A percentile compares a stretch with the other conserved stretches of the same genome.
Evolutionary conservation across 2,329 filamentous ascomycete species (phyloP).

Genomic region (Penicillium hordei): DNA sequence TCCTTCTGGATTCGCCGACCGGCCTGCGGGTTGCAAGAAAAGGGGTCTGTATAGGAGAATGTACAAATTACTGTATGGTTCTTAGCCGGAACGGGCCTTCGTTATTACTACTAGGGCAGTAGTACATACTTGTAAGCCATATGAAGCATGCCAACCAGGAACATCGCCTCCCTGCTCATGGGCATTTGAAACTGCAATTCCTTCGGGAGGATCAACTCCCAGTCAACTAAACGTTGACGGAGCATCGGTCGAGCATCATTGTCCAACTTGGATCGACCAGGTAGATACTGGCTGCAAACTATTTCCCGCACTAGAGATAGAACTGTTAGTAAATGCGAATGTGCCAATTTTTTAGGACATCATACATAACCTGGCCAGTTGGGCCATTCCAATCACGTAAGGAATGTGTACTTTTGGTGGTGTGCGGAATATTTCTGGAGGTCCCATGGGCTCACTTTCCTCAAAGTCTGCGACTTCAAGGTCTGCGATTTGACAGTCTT

Average conservation of each 20-base stretch:
- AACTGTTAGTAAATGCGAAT: background rate
- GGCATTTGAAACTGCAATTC: slow-evolving; percentile 36
- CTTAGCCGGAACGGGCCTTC: too few relatives aligned
- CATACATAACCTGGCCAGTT: slow-evolving; percentile 40
- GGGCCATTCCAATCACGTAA: slow-evolving; percentile 42
- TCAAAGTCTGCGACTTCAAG: slow-evolving; percentile 41
- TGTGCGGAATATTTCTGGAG: slow-evolving; percentile 30
- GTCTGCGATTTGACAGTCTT: slow-evolving; percentile 50
- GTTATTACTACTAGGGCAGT: too few relatives aligned
- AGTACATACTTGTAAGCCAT: slow-evolving; percentile 45
- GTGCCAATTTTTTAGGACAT: background rate
- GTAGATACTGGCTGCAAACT: slow-evolving; percentile 40
- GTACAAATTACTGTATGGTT: too few relatives aligned
- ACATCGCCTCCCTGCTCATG: slow-evolving; percentile 33
- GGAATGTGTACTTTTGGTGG: slow-evolving; percentile 36
- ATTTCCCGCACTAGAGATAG: slow-evolving; percentile 34
- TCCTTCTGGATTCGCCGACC: too few relatives aligned
- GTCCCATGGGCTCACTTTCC: slow-evolving; percentile 29
- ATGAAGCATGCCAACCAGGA: slow-evolving; percentile 45
- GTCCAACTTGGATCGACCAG: slow-evolving; percentile 25
- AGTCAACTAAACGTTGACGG: slow-evolving; percentile 38
- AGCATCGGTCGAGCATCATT: slow-evolving; percentile 25
- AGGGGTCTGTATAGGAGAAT: too few relatives aligned
- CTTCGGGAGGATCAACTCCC: slow-evolving; percentile 42
- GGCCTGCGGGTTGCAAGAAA: too few relatives aligned